Percentiles rank a stretch among this genome's conserved stretches.
Evolutionary conservation across 2,329 filamentous ascomycete species (phyloP).

Genomic region (Aureobasidium namibiae): DNA sequence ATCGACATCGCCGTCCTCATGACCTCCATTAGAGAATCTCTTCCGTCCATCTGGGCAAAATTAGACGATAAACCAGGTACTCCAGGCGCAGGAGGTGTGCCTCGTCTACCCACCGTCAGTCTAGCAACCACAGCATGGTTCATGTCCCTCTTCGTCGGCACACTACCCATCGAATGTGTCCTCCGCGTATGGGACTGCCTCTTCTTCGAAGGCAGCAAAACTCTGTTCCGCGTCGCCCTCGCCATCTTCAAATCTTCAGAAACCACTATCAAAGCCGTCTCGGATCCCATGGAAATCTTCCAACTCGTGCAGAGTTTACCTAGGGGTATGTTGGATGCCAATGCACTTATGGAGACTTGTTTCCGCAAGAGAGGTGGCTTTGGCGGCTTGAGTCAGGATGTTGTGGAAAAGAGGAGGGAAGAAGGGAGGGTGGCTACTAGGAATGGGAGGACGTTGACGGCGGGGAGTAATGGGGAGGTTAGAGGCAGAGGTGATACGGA

Average conservation of each 20-base stretch:
- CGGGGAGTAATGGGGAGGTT: background rate
- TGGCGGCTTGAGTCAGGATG: slow-evolving; percentile 70
- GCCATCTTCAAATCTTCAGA: slow-evolving; percentile 88
- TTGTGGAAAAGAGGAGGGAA: slow-evolving; percentile 66
- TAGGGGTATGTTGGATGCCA: slow-evolving; percentile 71
- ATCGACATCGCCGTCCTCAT: slow-evolving; percentile 91
- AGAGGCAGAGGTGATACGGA: background rate
- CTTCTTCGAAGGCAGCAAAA: slow-evolving; percentile 92
- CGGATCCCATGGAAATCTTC: slow-evolving; percentile 91
- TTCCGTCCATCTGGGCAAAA: slow-evolving; percentile 79
- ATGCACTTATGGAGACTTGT: slow-evolving; percentile 71
- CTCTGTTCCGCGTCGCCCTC: slow-evolving; percentile 82
- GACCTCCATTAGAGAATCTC: slow-evolving; percentile 71
- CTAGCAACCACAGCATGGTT: slow-evolving; percentile 95
- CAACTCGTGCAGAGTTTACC: slow-evolving; percentile 86
- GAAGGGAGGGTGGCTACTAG: slow-evolving; percentile 42
- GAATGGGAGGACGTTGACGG: background rate
- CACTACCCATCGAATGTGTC: slow-evolving; percentile 82
- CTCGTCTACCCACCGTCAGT: slow-evolving; percentile 74
- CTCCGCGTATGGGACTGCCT: slow-evolving; percentile 92
- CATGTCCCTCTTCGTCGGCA: slow-evolving; percentile 94
- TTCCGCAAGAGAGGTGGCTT: slow-evolving; percentile 64
- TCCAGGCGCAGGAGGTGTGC: slow-evolving; percentile 29
- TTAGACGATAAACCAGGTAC: slow-evolving; percentile 62
- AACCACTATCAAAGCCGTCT: slow-evolving; percentile 66